phyloP scores from a whole-genome alignment of 352 stramenopile genomes.

The Globisporangium acanthophoron region DNA sequence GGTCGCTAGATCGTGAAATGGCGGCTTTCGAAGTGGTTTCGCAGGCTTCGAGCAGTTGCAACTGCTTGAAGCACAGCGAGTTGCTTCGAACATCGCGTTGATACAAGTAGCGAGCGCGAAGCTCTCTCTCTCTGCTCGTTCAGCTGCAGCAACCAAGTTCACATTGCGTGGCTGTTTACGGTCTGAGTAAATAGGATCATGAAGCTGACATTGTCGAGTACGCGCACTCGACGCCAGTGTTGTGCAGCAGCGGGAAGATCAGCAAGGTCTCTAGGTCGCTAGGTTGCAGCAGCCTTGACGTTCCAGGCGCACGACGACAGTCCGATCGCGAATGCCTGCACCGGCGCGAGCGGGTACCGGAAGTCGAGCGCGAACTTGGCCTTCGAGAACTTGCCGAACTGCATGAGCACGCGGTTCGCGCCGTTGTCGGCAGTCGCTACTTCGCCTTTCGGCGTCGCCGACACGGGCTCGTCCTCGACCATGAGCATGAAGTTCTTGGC shows the following conservation, averaged over 20 bases:
- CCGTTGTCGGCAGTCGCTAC: conserved; percentile 22
- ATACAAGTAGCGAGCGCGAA: too few species aligned
- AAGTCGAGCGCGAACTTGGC: conserved; percentile 88
- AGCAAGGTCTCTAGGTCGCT: not conserved
- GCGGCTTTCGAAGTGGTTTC: too few species aligned
- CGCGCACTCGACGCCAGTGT: not conserved
- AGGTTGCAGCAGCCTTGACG: conserved; percentile 31
- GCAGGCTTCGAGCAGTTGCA: too few species aligned
- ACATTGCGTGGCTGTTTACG: too few species aligned
- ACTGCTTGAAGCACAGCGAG: too few species aligned
- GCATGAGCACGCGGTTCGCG: conserved; percentile 66
- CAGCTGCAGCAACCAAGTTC: too few species aligned
- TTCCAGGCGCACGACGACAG: conserved; percentile 84
- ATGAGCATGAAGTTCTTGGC: conserved; percentile 90
- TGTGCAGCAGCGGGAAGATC: not conserved
- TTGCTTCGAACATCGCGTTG: too few species aligned
- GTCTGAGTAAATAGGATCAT: not conserved
- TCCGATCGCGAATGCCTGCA: conserved; percentile 85
- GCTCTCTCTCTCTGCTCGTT: too few species aligned
- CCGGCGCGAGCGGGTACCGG: conserved; percentile 72
- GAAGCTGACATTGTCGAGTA: too few species aligned
- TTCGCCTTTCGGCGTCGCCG: conserved; percentile 13
- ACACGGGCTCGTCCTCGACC: conserved; percentile 57
- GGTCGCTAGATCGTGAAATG: too few species aligned
- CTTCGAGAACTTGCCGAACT: conserved; percentile 88